Conservation (phyloP, 2,329 filamentous ascomycete species). For the Colletotrichum orbiculare region DNA sequence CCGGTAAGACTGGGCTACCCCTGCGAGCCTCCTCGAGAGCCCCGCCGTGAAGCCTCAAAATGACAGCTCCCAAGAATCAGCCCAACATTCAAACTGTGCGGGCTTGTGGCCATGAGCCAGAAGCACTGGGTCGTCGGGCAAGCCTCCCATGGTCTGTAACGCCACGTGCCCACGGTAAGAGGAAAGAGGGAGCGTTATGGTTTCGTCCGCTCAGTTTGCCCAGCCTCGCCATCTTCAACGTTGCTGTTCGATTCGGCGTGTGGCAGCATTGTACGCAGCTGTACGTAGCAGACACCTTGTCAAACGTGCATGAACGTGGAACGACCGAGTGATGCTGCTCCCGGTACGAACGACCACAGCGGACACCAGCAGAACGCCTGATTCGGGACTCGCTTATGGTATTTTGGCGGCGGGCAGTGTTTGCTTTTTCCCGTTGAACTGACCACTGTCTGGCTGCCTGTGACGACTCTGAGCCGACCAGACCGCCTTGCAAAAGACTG, state of each 20-base stretch:
- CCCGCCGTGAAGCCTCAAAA: conserved; percentile 31
- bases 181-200: conserved; percentile 5
- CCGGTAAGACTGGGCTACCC: conserved; percentile 15
- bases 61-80: conserved; percentile 27
- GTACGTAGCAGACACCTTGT: not conserved
- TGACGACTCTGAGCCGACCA: not conserved
- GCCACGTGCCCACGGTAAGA: conserved; percentile 27
- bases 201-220: conserved; percentile 8
- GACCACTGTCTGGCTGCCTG: not conserved
- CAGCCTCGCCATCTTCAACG: conserved; percentile 9
- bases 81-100: conserved; percentile 24
- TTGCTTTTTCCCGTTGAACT: conserved; percentile 28
- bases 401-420: conserved; percentile 8
- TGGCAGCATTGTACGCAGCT: not conserved
- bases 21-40: conserved; percentile 7
- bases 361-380: conserved; percentile 3
- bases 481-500: conserved; percentile 1
- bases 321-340: not conserved
- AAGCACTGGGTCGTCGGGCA: conserved; percentile 6
- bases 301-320: conserved; percentile 4
- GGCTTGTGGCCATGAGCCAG: conserved; percentile 6
- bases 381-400: not conserved
- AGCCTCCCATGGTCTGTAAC: conserved; percentile 16
- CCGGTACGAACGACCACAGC: not conserved
- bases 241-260: conserved; percentile 4